A percentile compares a stretch with the other conserved stretches of the same genome.
These are phyloP conservation scores for Thoreauomyces humboldtii DNA, from an alignment of 192 early-diverging fungal genomes.

Conservation along the genomic window DNA sequence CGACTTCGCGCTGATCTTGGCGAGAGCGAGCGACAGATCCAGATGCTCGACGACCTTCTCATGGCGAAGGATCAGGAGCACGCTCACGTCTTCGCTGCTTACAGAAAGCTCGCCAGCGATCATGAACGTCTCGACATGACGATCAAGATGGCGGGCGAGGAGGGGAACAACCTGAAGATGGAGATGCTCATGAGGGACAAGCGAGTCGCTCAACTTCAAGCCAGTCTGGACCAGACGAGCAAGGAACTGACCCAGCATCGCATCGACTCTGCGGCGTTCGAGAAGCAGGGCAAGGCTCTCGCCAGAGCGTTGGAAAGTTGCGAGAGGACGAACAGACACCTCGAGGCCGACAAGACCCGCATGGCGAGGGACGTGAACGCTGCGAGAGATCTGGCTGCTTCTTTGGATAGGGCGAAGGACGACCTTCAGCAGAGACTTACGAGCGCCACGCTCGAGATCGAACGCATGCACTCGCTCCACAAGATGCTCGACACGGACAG, in stretches of 20 bases:
- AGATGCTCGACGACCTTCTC: slow-evolving; percentile 45
- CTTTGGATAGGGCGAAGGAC: slow-evolving; percentile 15
- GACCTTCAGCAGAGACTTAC: slow-evolving; percentile 20
- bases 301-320: slow-evolving; percentile 40
- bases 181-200: slow-evolving; percentile 53
- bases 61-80: slow-evolving; percentile 44
- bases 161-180: slow-evolving; percentile 39
- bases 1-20: slow-evolving; percentile 32
- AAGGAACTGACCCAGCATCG: slow-evolving; percentile 32
- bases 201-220: slow-evolving; percentile 39
- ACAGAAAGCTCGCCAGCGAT: slow-evolving; percentile 47
- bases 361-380: slow-evolving; percentile 38
- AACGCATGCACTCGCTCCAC: neutral
- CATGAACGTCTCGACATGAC: slow-evolving; percentile 34
- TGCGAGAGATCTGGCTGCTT: slow-evolving; percentile 18
- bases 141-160: slow-evolving; percentile 7
- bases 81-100: slow-evolving; percentile 43
- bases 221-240: slow-evolving; percentile 33
- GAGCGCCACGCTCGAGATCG: slow-evolving; percentile 1
- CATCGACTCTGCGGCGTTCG: slow-evolving; percentile 45
- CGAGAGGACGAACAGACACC: slow-evolving; percentile 36
- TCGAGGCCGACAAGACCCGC: slow-evolving; percentile 45
- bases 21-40: slow-evolving; percentile 47
- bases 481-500: slow-evolving; percentile 22
- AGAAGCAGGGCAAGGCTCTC: slow-evolving; percentile 43